phyloP scores from a whole-genome alignment of 352 stramenopile species.

The Globisporangium takayamanum region DNA sequence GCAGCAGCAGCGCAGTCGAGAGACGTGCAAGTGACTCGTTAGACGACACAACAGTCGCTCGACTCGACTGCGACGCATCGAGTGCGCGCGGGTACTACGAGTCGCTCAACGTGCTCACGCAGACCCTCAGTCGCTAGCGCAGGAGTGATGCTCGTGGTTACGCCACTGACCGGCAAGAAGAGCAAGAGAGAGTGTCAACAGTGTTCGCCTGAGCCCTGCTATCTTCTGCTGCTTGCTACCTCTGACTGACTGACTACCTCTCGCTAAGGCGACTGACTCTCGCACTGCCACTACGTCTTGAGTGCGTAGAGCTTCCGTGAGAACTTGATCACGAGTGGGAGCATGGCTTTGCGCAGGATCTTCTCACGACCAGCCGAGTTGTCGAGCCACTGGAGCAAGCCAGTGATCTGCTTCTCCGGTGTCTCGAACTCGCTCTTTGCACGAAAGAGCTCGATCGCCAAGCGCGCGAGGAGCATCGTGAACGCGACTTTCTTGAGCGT shows the following conservation, averaged over 20 bases:
- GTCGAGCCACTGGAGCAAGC: constrained; percentile 70
- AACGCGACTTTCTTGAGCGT: constrained; percentile 72
- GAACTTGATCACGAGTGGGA: constrained; percentile 70
- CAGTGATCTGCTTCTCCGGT: constrained; percentile 61
- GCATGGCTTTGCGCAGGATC: constrained; percentile 52
- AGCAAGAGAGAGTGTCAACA: too few species aligned
- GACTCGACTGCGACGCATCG: neutral
- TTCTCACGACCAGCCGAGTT: constrained; percentile 66
- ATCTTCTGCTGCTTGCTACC: too few species aligned
- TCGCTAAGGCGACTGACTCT: too few species aligned
- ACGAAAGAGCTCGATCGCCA: constrained; percentile 68
- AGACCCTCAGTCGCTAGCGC: neutral
- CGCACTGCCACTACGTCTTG: constrained; percentile 12
- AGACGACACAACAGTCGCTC: neutral
- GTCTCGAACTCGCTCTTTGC: constrained; percentile 64
- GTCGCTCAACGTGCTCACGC: neutral
- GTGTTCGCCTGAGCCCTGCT: too few species aligned
- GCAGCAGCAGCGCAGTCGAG: neutral
- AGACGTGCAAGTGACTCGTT: too few species aligned
- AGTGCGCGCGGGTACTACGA: neutral
- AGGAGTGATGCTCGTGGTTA: too few species aligned
- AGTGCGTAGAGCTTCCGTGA: constrained; percentile 57
- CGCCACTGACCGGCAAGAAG: too few species aligned
- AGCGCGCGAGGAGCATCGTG: constrained; percentile 45
- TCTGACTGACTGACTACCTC: too few species aligned